phyloP scores from a whole-genome alignment of 176 grass and related monocot species.

The barley (Hordeum vulgare) region MorexV3_pseudomolecules_assembly NC_058520.1:521927242-521927741 shows the following conservation, averaged over 20 bases:
- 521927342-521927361: constrained; percentile 36
- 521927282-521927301: neutral
- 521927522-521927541: neutral
- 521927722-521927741: no score
- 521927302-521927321: neutral
- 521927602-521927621: neutral
- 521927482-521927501: neutral
- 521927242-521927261: neutral
- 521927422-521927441: neutral
- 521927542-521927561: neutral
- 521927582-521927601: neutral
- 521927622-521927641: neutral
- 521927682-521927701: neutral
- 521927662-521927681: neutral
- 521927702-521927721: no score
- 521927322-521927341: constrained; percentile 30
- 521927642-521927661: neutral
- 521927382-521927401: neutral
- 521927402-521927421: neutral
- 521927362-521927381: neutral
- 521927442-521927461: neutral
- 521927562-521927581: neutral
- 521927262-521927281: neutral
- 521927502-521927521: neutral
- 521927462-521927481: neutral